Conservation (phyloP, 768 basidiomycete genomes). For the Mycena haematopus region DNA sequence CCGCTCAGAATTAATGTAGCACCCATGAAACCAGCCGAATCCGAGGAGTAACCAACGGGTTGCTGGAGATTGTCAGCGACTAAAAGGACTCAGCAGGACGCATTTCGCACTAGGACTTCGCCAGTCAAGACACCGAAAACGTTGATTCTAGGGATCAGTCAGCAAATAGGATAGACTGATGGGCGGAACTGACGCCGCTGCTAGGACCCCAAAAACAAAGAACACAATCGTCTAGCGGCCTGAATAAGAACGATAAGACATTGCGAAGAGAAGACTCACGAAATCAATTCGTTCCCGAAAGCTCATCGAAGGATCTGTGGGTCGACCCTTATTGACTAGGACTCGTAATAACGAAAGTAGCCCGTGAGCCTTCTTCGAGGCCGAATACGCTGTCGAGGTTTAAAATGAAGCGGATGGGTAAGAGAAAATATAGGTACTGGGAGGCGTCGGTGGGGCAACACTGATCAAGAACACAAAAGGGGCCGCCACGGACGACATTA, state of each 20-base stretch:
- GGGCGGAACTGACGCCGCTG: conserved; percentile 59
- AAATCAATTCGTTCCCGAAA: conserved; percentile 75
- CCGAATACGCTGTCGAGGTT: conserved; percentile 61
- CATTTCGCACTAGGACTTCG: conserved; percentile 66
- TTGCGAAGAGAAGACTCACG: conserved; percentile 9
- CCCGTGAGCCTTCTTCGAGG: conserved; percentile 62
- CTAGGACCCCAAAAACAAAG: conserved; percentile 67
- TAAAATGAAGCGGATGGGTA: conserved; percentile 10
- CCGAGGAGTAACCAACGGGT: conserved; percentile 74
- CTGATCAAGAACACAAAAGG: conserved; percentile 67
- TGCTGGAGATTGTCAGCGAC: conserved; percentile 45
- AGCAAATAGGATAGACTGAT: neutral
- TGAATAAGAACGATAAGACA: neutral
- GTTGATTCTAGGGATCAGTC: conserved; percentile 51
- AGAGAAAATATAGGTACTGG: conserved; percentile 57
- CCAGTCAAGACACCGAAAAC: conserved; percentile 69
- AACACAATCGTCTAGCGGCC: conserved; percentile 47
- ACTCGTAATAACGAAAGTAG: conserved; percentile 61
- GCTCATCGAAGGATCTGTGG: conserved; percentile 62
- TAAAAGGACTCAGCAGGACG: neutral
- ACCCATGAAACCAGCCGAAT: conserved; percentile 73
- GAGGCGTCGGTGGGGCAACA: conserved; percentile 74
- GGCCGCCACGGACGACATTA: conserved; percentile 66
- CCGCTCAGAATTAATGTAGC: conserved; percentile 72
- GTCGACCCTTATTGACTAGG: conserved; percentile 50